Conservation (phyloP, 73 alveolate genomes). For the Paramecium pentaurelia region DNA sequence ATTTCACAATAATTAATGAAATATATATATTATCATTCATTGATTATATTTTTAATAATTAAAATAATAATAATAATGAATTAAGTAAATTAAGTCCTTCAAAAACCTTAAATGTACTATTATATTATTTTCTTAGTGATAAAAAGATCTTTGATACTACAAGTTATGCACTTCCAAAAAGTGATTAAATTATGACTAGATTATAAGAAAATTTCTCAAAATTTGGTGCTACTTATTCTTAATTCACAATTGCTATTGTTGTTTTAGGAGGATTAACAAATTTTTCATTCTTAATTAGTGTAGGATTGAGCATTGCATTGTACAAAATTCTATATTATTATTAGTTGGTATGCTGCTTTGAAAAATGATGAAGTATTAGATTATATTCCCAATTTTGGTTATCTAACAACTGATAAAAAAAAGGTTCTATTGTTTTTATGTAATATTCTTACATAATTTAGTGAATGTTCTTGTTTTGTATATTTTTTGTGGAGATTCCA, state of each 20-base stretch:
- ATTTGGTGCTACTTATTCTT: neutral
- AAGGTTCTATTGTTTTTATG: neutral
- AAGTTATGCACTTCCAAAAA: neutral
- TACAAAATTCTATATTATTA: neutral
- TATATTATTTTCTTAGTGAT: neutral
- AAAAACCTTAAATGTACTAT: neutral
- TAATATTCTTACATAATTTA: neutral
- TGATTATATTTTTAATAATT: neutral
- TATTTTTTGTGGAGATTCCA: conserved; percentile 34
- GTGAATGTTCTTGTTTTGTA: conserved; percentile 18
- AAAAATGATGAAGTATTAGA: neutral
- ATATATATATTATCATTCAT: neutral
- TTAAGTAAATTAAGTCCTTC: neutral
- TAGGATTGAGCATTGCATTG: neutral
- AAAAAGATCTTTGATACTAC: neutral
- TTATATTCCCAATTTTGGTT: neutral
- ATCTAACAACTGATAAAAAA: conserved; percentile 6
- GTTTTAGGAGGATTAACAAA: conserved; percentile 35
- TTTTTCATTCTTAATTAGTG: neutral
- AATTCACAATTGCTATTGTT: conserved; percentile 18
- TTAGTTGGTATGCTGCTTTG: neutral
- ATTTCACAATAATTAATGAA: neutral
- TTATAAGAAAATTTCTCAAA: neutral
- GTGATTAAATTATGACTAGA: neutral
- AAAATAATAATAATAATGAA: neutral